Evolutionary conservation across 345 rosid genomes (phyloP).

Genomic region (Microthlaspi erraticum): DNA sequence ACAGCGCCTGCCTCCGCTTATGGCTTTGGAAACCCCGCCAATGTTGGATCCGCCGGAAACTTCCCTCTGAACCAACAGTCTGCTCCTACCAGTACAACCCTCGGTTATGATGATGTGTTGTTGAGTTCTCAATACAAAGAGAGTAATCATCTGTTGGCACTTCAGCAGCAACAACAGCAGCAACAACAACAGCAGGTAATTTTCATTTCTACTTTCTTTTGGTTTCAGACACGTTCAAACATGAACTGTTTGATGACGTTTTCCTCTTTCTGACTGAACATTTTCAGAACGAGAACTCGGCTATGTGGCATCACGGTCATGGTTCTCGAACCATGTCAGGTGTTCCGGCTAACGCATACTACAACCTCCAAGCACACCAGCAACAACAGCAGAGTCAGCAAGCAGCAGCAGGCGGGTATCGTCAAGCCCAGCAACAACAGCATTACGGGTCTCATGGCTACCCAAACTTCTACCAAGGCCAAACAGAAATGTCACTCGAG

Average conservation of each 20-base stretch:
- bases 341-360: constrained; percentile 75
- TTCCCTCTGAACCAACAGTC: constrained; percentile 70
- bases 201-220: neutral
- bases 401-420: constrained; percentile 58
- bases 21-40: constrained; percentile 81
- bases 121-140: constrained; percentile 91
- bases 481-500: constrained; percentile 74
- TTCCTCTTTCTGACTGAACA: neutral
- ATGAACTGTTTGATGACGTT: constrained; percentile 4
- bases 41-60: constrained; percentile 65
- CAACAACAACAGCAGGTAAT: constrained; percentile 48
- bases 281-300: constrained; percentile 79
- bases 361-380: constrained; percentile 92
- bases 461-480: constrained; percentile 86
- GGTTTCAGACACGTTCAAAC: constrained; percentile 10
- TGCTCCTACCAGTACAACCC: constrained; percentile 64
- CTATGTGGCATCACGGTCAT: constrained; percentile 85
- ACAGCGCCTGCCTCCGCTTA: constrained; percentile 75
- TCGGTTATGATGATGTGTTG: constrained; percentile 73
- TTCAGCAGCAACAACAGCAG: constrained; percentile 63
- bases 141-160: constrained; percentile 67
- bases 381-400: constrained; percentile 39
- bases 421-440: constrained; percentile 92
- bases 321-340: constrained; percentile 77
- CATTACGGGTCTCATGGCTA: constrained; percentile 79